A percentile compares a stretch with the other conserved stretches of the same genome.
Conservation (phyloP, 495 filamentous ascomycete species). For the Astrocystis sublimbata region DNA sequence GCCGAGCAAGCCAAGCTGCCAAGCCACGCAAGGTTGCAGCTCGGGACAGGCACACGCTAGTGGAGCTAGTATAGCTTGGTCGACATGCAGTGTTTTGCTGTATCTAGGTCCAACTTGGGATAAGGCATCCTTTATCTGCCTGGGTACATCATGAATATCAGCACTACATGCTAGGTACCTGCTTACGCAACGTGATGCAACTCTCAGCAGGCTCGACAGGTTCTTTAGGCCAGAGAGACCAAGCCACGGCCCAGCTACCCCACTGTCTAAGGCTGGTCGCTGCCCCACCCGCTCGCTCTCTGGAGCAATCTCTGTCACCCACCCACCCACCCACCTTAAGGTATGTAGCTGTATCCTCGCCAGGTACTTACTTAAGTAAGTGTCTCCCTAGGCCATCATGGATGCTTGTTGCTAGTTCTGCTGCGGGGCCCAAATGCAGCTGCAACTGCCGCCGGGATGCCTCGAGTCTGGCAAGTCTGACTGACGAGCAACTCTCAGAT, state of each 20-base stretch:
- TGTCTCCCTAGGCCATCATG: too few relatives aligned
- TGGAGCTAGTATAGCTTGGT: constrained; percentile 10
- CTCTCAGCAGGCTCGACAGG: too few relatives aligned
- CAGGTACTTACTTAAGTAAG: too few relatives aligned
- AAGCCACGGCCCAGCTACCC: constrained; percentile 11
- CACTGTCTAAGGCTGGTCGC: not conserved
- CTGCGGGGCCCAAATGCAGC: constrained; percentile 18
- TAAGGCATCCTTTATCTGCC: constrained; percentile 18
- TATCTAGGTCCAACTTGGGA: constrained; percentile 14
- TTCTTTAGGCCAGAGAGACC: too few relatives aligned
- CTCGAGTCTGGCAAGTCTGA: not conserved
- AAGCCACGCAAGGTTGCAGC: constrained; percentile 14
- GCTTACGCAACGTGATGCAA: not conserved
- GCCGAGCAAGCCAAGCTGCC: constrained; percentile 8
- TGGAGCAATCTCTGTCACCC: constrained; percentile 14
- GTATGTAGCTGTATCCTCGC: too few relatives aligned
- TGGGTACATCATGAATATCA: not conserved
- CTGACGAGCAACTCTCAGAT: too few relatives aligned
- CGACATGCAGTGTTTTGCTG: too few relatives aligned
- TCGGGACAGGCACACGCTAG: constrained; percentile 17
- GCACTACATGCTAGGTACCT: too few relatives aligned
- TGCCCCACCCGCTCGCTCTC: constrained; percentile 14
- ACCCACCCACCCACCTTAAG: too few relatives aligned
- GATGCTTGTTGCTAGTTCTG: too few relatives aligned
- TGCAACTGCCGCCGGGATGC: constrained; percentile 16